Evolutionary conservation across 352 stramenopile species (phyloP).

Genomic region (Globisporangium camurandrum): DNA sequence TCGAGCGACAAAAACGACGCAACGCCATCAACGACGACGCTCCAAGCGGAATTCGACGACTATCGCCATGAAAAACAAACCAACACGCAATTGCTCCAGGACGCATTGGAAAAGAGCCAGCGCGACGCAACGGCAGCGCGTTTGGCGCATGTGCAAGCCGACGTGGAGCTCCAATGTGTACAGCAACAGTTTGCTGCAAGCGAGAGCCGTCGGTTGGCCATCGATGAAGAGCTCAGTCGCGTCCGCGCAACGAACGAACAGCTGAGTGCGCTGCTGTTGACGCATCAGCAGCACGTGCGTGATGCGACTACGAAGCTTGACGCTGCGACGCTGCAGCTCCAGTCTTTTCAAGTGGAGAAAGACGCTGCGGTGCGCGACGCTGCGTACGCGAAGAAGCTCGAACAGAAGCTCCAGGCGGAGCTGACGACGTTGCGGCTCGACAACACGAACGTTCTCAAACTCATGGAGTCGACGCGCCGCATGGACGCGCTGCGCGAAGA

Average conservation of each 20-base stretch:
- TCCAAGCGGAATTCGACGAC: slow-evolving; percentile 66
- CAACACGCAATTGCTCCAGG: slow-evolving; percentile 57
- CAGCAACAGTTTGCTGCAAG: slow-evolving; percentile 57
- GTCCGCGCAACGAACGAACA: slow-evolving; percentile 55
- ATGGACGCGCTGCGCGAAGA: slow-evolving; percentile 61
- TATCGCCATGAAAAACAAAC: slow-evolving; percentile 76
- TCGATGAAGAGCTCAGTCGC: slow-evolving; percentile 56
- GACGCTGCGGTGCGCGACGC: slow-evolving; percentile 33
- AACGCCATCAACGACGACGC: slow-evolving; percentile 30
- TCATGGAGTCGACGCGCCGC: slow-evolving; percentile 68
- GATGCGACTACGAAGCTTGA: slow-evolving; percentile 58
- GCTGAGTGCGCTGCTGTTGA: slow-evolving; percentile 48
- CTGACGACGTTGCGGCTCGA: slow-evolving; percentile 49
- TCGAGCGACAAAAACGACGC: slow-evolving; percentile 26
- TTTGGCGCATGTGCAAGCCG: slow-evolving; percentile 58
- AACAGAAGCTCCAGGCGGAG: slow-evolving; percentile 54
- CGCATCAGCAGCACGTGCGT: slow-evolving; percentile 50
- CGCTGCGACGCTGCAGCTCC: slow-evolving; percentile 23
- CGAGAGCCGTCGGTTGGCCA: slow-evolving; percentile 40
- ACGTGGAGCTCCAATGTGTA: slow-evolving; percentile 56
- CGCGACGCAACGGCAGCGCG: slow-evolving; percentile 37
- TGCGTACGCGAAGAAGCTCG: slow-evolving; percentile 49
- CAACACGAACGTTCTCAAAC: slow-evolving; percentile 73
- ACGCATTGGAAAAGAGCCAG: slow-evolving; percentile 50
- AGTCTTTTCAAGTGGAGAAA: slow-evolving; percentile 43